These are phyloP conservation scores for Ustilago sp. DNA, from an alignment of 1,284 basidiomycete genomes.

Conservation along the genomic window DNA sequence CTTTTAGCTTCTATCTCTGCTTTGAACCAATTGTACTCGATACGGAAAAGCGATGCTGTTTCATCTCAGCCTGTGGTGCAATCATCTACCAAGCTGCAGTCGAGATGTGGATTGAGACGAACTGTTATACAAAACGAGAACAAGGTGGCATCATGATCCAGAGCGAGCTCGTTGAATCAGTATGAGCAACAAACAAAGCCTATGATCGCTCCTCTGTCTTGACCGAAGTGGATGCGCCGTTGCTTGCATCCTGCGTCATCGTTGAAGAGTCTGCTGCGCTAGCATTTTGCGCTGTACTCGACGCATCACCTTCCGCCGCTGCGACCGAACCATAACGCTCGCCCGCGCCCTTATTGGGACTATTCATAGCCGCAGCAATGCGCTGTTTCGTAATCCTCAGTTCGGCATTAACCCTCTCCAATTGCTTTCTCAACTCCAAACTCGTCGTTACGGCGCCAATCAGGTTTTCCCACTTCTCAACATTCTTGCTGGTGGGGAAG, in stretches of 20 bases:
- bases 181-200: not conserved
- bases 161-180: not conserved
- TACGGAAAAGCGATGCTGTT: not conserved
- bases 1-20: not conserved
- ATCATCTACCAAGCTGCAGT: not conserved
- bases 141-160: not conserved
- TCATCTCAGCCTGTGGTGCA: not conserved
- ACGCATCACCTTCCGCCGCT: not conserved
- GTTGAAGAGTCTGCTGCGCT: not conserved
- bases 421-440: constrained; percentile 66
- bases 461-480: constrained; percentile 69
- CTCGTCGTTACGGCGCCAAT: constrained; percentile 66
- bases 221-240: not conserved
- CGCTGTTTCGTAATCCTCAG: constrained; percentile 45
- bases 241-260: not conserved
- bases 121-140: not conserved
- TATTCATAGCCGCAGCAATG: constrained; percentile 25
- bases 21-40: not conserved
- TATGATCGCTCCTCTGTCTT: constrained; percentile 20
- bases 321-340: not conserved
- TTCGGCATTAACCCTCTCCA: constrained; percentile 63
- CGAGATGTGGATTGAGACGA: not conserved
- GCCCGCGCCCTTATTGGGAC: constrained; percentile 1
- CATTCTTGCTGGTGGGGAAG: constrained; percentile 66
- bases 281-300: not conserved